Evolutionary conservation across 2,329 filamentous ascomycete genomes (phyloP).

Genomic region (Colletotrichum tamarilloi): DNA sequence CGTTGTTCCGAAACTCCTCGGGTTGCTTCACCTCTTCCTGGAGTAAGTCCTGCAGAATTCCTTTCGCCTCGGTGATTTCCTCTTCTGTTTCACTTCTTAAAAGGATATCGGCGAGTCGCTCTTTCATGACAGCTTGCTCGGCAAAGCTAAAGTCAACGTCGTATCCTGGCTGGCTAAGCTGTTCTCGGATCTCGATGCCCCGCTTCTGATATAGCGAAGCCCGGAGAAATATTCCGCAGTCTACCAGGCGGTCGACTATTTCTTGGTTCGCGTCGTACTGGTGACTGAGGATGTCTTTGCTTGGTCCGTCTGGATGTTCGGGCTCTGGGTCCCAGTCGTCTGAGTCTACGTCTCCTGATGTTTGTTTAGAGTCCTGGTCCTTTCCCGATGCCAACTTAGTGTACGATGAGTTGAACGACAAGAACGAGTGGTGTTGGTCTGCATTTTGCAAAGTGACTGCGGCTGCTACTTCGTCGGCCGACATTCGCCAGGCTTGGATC

Average conservation of each 20-base stretch:
- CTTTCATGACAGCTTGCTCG: slow-evolving; percentile 40
- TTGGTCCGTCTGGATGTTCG: slow-evolving; percentile 35
- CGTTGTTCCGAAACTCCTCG: slow-evolving; percentile 34
- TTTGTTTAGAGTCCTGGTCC: neutral
- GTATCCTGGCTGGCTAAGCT: slow-evolving; percentile 31
- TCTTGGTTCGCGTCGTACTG: slow-evolving; percentile 40
- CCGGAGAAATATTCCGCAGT: slow-evolving; percentile 38
- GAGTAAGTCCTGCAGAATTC: slow-evolving; percentile 38
- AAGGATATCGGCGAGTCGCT: slow-evolving; percentile 42
- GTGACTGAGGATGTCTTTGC: slow-evolving; percentile 37
- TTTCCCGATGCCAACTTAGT: neutral
- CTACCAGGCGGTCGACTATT: slow-evolving; percentile 38
- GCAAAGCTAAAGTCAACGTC: slow-evolving; percentile 29
- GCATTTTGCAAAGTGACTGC: slow-evolving; percentile 38
- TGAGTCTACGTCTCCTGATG: neutral
- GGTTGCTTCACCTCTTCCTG: slow-evolving; percentile 33
- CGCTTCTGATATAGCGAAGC: slow-evolving; percentile 40
- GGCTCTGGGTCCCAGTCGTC: slow-evolving; percentile 42
- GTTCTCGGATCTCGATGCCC: slow-evolving; percentile 39
- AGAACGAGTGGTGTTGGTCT: slow-evolving; percentile 1
- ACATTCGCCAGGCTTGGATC: slow-evolving; percentile 41
- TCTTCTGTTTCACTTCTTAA: slow-evolving; percentile 37
- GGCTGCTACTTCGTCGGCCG: slow-evolving; percentile 42
- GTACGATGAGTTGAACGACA: slow-evolving; percentile 5
- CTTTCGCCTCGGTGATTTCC: slow-evolving; percentile 37